Evolutionary conservation across 768 basidiomycete genomes (phyloP).

Genomic region (Lyophyllum decastes): DNA sequence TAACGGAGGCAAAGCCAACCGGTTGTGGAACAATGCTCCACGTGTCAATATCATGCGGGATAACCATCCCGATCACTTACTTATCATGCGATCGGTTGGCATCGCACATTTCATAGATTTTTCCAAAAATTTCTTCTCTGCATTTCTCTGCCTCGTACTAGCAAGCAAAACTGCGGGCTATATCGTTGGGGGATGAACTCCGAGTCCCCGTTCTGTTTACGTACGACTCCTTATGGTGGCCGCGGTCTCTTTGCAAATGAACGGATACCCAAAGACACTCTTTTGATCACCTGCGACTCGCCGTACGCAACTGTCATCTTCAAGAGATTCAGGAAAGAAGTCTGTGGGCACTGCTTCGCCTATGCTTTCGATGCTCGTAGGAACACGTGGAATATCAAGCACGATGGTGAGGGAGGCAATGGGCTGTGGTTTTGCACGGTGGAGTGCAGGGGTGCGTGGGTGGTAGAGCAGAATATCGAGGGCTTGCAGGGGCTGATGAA

Average conservation of each 20-base stretch:
- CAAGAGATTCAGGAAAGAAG: constrained; percentile 65
- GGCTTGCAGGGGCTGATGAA: constrained; percentile 31
- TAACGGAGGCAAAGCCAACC: no score
- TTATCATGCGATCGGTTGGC: not conserved
- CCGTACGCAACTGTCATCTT: constrained; percentile 63
- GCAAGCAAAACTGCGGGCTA: not conserved
- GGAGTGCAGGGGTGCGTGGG: constrained; percentile 47
- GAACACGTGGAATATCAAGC: constrained; percentile 47
- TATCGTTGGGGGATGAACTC: no score
- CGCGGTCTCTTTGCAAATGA: constrained; percentile 52
- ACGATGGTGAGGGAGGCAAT: constrained; percentile 19
- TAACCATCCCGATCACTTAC: not conserved
- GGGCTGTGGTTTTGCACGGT: constrained; percentile 62
- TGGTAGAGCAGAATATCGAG: constrained; percentile 32
- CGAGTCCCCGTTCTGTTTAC: constrained; percentile 12
- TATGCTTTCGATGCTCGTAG: constrained; percentile 55
- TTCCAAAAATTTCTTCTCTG: not conserved
- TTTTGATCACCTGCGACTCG: constrained; percentile 41
- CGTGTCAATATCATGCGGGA: not conserved
- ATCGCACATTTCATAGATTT: not conserved
- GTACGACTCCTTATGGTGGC: constrained; percentile 47
- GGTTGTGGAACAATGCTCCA: not conserved
- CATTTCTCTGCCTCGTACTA: not conserved
- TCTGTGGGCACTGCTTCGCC: constrained; percentile 65
- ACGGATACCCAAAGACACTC: constrained; percentile 42